Conservation (phyloP, 164 flowering plant genomes). For the Pachysandra terminalis region DNA sequence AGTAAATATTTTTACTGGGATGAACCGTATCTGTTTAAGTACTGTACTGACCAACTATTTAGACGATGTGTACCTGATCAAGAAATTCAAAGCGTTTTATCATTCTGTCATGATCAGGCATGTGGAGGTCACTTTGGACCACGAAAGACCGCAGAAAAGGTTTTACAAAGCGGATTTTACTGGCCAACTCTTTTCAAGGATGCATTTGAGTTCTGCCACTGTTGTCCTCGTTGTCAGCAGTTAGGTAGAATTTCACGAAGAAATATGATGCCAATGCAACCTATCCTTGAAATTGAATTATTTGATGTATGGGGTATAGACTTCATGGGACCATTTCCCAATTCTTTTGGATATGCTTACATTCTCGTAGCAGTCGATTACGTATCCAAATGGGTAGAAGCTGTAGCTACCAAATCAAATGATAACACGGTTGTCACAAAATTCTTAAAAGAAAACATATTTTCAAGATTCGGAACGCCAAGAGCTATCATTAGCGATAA, state of each 20-base stretch:
- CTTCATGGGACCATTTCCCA: neutral
- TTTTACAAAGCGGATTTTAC: neutral
- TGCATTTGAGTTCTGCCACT: neutral
- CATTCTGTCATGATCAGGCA: neutral
- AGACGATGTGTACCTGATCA: neutral
- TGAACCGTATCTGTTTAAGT: neutral
- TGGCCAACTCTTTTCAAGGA: neutral
- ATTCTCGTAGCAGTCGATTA: neutral
- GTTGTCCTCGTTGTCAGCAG: neutral
- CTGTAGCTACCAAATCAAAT: neutral
- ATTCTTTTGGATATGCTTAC: neutral
- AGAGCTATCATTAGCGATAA: neutral
- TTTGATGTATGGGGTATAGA: conserved; percentile 1
- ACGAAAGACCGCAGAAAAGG: neutral
- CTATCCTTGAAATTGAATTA: neutral
- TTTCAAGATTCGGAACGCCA: neutral
- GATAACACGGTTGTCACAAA: neutral
- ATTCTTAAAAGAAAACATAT: neutral
- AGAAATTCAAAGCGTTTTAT: neutral
- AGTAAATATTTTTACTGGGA: neutral
- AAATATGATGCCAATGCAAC: neutral
- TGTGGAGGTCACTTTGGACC: neutral
- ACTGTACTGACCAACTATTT: neutral
- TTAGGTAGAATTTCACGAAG: neutral
- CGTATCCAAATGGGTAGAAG: neutral